Evolutionary conservation across 768 basidiomycete genomes (phyloP).

Genomic region (Leccinum subtestaceum): DNA sequence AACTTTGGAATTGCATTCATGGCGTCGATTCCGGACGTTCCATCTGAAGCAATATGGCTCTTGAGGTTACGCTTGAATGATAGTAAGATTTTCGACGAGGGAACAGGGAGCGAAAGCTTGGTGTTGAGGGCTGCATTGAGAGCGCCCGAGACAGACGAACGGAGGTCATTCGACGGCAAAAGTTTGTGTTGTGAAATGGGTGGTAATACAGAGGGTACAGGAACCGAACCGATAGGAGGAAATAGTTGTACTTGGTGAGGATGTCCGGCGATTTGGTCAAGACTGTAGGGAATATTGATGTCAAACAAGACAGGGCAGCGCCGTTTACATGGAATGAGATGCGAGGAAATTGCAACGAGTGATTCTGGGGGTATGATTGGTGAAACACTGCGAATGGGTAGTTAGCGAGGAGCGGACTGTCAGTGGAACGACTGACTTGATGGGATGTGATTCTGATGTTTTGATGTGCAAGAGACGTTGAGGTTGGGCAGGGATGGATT

Average conservation of each 20-base stretch:
- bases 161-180: constrained; percentile 8
- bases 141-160: constrained; percentile 20
- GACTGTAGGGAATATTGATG: constrained; percentile 29
- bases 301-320: constrained; percentile 36
- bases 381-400: constrained; percentile 41
- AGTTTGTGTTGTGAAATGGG: constrained; percentile 13
- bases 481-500: constrained; percentile 31
- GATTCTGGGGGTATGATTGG: constrained; percentile 54
- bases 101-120: constrained; percentile 15
- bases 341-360: constrained; percentile 40
- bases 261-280: constrained; percentile 38
- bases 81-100: constrained; percentile 18
- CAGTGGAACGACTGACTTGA: constrained; percentile 56
- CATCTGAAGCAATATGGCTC: not conserved
- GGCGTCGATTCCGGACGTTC: not conserved
- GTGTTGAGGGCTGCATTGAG: constrained; percentile 24
- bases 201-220: constrained; percentile 5
- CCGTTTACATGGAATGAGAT: constrained; percentile 22
- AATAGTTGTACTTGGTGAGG: constrained; percentile 40
- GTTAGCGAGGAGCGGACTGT: not conserved
- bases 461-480: constrained; percentile 39
- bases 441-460: constrained; percentile 78
- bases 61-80: constrained; percentile 25
- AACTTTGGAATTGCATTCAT: constrained; percentile 1
- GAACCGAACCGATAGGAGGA: constrained; percentile 17